Conservation (phyloP, 176 grass and related monocot genomes). For the Canna indica region DNA sequence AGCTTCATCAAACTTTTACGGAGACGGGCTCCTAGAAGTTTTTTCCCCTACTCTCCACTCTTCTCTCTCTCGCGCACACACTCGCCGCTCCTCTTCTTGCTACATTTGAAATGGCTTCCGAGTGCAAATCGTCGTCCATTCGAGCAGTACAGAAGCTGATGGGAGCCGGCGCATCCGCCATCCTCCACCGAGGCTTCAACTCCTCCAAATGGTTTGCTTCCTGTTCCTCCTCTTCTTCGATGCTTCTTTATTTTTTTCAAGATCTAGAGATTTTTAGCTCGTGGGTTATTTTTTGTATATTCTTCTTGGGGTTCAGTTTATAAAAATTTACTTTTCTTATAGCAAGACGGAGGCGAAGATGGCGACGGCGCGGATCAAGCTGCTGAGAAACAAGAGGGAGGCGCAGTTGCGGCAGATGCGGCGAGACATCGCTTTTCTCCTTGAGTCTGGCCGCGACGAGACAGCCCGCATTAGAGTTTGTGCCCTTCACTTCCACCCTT, state of each 20-base stretch:
- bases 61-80: not conserved
- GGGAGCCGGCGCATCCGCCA: not conserved
- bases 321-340: not conserved
- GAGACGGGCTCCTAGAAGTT: too few relatives aligned
- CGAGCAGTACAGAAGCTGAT: conserved; percentile 9
- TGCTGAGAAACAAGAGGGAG: conserved; percentile 27
- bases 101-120: conserved; percentile 5
- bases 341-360: conserved; percentile 27
- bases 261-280: too few relatives aligned
- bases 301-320: not conserved
- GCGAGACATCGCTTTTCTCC: conserved; percentile 24
- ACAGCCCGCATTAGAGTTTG: conserved; percentile 28
- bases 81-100: not conserved
- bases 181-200: conserved; percentile 9
- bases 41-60: not conserved
- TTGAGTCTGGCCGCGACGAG: conserved; percentile 16
- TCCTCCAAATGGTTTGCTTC: conserved; percentile 7
- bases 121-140: not conserved
- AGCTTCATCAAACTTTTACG: too few relatives aligned
- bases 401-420: conserved; percentile 25
- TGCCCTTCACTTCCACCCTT: not conserved
- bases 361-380: conserved; percentile 24
- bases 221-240: not conserved
- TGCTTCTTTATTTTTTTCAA: not conserved
- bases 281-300: not conserved